Evolutionary conservation across 1,284 basidiomycete species (phyloP), one percentile per base, ranked within the genome.

Genomic region (Cryptococcus hybrid): DNA sequence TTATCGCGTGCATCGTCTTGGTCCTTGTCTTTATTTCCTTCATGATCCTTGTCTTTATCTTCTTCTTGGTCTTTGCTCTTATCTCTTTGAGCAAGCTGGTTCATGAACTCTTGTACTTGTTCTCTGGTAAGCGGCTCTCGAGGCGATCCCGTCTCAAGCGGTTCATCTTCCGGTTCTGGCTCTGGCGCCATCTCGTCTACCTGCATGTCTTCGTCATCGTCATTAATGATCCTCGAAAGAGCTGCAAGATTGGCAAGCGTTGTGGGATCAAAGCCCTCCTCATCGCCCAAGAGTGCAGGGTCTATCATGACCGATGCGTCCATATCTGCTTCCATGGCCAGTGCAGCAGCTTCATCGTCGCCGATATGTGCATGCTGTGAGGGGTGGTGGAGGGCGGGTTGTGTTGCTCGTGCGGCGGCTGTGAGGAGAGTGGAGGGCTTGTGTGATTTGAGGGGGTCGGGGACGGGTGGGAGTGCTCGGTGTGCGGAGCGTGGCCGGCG

Each of bases 231-330:
- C 4, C 67, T 54, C 6, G 70, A 73, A 12, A 76, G 53, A 0
- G 73, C 74, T 24, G 73, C 74, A 38, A 76, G 65, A 56, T 75
- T 73, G 7, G 72, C 74, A 5, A 76, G 61, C 39, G 69, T 76
- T 15, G 63, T 70, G 1, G 71, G 72, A 53, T 76, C 74, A 34
- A 75, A 69, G 0, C 58, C 65, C 39, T 66, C 63, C 36, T 63
- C 64, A 42, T 66, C 64, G 43, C 54, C 58, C 43, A 61, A 18
- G 15, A 42, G 40, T 3, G 37, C 13, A 12, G 37, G 6, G n/a
- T 51, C 50, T 4, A 51, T 18, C 50, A 39, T 39, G 5, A 51
- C 39, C 11, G 38, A 39, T 12, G 50, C 4, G 50, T 39, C 50
- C 50, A 51, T 40, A 15, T 47, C 47, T 34, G 47, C 47, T 34